Evolutionary conservation across 208 protist species (phyloP), one percentile per base, ranked within the genome.

Genomic region (Angomonas ambiguus): DNA sequence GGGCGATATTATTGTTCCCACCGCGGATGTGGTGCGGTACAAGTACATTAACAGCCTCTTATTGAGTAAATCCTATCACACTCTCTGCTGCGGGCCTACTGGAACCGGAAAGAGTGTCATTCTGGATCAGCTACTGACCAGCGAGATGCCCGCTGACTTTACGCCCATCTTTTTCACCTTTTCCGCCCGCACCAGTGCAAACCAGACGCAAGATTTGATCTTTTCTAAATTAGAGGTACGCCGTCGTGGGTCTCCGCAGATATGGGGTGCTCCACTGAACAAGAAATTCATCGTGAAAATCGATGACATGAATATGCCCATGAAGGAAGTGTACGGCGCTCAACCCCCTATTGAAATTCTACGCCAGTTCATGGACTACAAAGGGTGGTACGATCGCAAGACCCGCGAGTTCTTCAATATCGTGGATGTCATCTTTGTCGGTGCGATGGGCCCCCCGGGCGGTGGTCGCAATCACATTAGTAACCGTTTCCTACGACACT

Each of bases 261-360:
- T 99, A 55, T 99, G 96, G 82, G 98, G 98, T 41, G 97, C 98
- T 5, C 96, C 96, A 30, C 68, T 96, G n/a, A 98, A 98, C 69
- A 98, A 98, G 77, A 91, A 94, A 68, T 96, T 98, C 67, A 82
- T 98, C 24, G 88, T 99, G 34, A 89, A 99, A 33, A 84, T 99
- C 45, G 98, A 99, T 79, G 98, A 99, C 74, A 82, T 99, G 68
- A 99, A 99, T 76, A 99, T 99, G 98, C 98, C 98, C 1, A 75
- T 88, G 53, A 89, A 91, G 62, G 98, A 99, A 78, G 82, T 98
- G 76, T 99, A 98, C 77, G 96, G 96, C 31, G 98, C 98, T n/a
- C 98, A 99, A 82, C 98, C 98, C 28, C 97, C 98, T 18, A 98
- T 99, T 74, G 98, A 99, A 72, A 87, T 99, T 66, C 69, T 99